These are phyloP conservation scores for Seiridium unicorne DNA, from an alignment of 2,329 filamentous ascomycete species.

Conservation along the genomic window DNA sequence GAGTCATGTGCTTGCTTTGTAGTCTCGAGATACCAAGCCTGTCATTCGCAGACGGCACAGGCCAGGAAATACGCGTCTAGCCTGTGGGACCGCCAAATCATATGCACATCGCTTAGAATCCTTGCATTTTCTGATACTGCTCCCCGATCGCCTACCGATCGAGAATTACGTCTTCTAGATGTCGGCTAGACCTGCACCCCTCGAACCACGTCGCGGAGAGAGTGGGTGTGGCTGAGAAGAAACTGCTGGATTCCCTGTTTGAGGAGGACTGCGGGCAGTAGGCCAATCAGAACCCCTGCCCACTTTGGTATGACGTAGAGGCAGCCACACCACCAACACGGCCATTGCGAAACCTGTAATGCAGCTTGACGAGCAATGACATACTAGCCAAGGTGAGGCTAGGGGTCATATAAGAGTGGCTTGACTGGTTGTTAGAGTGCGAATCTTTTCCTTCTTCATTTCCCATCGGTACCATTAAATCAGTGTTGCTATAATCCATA, in stretches of 20 bases:
- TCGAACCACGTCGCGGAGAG: not conserved
- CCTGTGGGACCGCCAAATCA: not conserved
- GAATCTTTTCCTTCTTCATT: not conserved
- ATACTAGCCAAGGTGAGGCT: not conserved
- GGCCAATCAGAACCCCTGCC: not conserved
- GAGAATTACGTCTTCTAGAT: no score
- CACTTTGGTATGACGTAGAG: not conserved
- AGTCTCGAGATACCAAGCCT: no score
- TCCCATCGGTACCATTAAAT: not conserved
- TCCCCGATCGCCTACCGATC: no score
- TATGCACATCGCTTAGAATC: not conserved
- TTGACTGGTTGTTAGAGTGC: not conserved
- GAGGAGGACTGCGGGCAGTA: not conserved
- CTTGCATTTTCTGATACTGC: no score
- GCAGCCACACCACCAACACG: conserved; percentile 2
- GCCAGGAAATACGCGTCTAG: not conserved
- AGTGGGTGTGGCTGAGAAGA: conserved; percentile 1
- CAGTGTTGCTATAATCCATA: no score
- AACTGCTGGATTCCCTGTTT: conserved; percentile 1
- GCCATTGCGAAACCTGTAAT: conserved; percentile 1
- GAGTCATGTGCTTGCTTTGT: no score
- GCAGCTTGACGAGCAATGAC: not conserved
- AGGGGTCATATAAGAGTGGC: not conserved
- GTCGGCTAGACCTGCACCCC: not conserved
- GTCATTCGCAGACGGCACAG: no score